Evolutionary conservation across 192 early-diverging fungal genomes (phyloP).

Genomic region (Mortierella antarctica): DNA sequence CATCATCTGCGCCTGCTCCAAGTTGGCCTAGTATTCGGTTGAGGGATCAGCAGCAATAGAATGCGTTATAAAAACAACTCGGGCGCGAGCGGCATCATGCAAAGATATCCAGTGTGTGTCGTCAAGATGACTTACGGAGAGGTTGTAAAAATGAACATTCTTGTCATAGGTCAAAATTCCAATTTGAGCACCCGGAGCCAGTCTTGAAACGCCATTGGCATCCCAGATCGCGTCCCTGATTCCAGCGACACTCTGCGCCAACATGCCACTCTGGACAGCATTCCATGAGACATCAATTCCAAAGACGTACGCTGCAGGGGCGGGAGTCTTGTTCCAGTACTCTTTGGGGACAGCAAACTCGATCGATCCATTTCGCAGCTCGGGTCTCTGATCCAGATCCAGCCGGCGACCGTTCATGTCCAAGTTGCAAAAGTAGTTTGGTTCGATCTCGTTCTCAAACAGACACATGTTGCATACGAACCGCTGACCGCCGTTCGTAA

Average conservation of each 20-base stretch:
- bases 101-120: conserved; percentile 17
- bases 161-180: conserved; percentile 93
- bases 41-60: not conserved
- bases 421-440: conserved; percentile 93
- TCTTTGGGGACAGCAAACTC: conserved; percentile 91
- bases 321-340: conserved; percentile 76
- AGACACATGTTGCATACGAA: conserved; percentile 96
- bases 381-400: conserved; percentile 87
- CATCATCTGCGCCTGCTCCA: conserved; percentile 95
- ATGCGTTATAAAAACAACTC: not conserved
- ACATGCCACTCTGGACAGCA: conserved; percentile 86
- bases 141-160: conserved; percentile 94
- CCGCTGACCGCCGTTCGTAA: conserved; percentile 90
- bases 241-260: conserved; percentile 70
- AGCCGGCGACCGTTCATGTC: conserved; percentile 92
- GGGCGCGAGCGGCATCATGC: not conserved
- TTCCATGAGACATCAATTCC: conserved; percentile 95
- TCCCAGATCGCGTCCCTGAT: conserved; percentile 79
- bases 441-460: conserved; percentile 88
- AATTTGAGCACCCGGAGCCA: conserved; percentile 73
- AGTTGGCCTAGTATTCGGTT: conserved; percentile 58
- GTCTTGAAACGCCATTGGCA: conserved; percentile 41
- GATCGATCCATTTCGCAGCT: conserved; percentile 88
- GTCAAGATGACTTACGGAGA: conserved; percentile 65
- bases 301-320: conserved; percentile 85